Conservation (phyloP, 306 rosid genomes). For the Quercus mongolica region DNA sequence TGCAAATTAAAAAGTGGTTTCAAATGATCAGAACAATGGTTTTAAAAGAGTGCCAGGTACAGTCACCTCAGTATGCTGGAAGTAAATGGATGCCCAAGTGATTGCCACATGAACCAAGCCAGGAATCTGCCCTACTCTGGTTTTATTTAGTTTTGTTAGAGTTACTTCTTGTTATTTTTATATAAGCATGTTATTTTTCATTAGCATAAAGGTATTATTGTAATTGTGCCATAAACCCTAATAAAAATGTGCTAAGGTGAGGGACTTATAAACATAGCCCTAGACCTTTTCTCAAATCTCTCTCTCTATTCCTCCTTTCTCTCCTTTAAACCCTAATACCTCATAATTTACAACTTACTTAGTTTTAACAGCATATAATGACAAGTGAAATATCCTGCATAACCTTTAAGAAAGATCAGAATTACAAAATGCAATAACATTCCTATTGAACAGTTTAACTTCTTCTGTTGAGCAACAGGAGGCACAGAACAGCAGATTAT, state of each 20-base stretch:
- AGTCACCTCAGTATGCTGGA: background rate
- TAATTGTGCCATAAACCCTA: too few species aligned
- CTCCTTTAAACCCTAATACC: too few species aligned
- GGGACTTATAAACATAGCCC: too few species aligned
- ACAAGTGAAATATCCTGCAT: background rate
- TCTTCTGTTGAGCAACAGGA: slow-evolving; percentile 1
- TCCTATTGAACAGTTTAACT: background rate
- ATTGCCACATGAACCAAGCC: background rate
- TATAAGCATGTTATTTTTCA: too few species aligned
- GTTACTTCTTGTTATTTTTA: too few species aligned
- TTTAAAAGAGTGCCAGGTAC: background rate
- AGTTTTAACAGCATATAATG: background rate
- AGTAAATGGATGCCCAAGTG: slow-evolving; percentile 5
- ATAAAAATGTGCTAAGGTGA: too few species aligned
- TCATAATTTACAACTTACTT: too few species aligned
- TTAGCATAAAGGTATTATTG: too few species aligned
- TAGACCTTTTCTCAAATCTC: too few species aligned
- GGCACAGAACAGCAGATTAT: slow-evolving; percentile 12
- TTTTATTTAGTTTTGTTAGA: background rate
- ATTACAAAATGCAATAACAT: background rate
- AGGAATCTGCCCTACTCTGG: background rate
- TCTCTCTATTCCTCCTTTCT: too few species aligned
- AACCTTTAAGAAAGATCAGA: background rate
- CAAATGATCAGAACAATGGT: slow-evolving; percentile 18
- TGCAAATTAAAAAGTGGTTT: slow-evolving; percentile 34